phyloP scores from a whole-genome alignment of 1,284 basidiomycete genomes.

The Ceratobasidium papillatum region DNA sequence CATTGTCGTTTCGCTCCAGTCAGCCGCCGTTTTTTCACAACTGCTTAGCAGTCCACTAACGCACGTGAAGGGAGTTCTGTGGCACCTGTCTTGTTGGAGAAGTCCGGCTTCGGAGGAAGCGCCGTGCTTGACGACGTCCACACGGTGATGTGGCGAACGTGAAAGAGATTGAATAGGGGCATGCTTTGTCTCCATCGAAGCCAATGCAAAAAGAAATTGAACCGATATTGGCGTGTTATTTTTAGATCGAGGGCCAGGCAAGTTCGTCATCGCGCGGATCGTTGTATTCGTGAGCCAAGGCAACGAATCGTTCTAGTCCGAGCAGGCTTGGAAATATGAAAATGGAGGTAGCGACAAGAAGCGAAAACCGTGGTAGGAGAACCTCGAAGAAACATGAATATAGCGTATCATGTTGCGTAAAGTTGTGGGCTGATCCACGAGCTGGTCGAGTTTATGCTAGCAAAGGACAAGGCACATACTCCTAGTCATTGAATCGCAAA shows the following conservation, averaged over 20 bases:
- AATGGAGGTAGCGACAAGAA: not conserved
- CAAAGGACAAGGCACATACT: too few relatives aligned
- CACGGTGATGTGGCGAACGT: not conserved
- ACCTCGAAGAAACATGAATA: not conserved
- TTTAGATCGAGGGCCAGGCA: not conserved
- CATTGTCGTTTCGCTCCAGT: not conserved
- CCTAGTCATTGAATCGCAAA: too few relatives aligned
- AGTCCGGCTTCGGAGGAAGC: slow-evolving; percentile 12
- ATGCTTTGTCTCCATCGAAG: slow-evolving; percentile 4
- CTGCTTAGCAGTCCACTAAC: not conserved
- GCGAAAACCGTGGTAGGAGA: not conserved
- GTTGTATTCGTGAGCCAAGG: not conserved
- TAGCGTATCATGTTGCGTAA: not conserved
- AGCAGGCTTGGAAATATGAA: not conserved
- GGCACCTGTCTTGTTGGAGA: not conserved
- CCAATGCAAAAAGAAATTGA: not conserved
- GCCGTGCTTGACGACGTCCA: not conserved
- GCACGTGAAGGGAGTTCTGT: not conserved
- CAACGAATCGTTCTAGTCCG: not conserved
- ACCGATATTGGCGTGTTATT: not conserved
- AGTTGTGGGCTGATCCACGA: too few relatives aligned
- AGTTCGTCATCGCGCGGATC: not conserved
- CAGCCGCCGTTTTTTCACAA: not conserved
- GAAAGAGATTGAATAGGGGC: not conserved
- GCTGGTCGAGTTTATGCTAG: too few relatives aligned